Conservation (phyloP, 352 stramenopile genomes). For the Halophytophthora polymorphica region DNA sequence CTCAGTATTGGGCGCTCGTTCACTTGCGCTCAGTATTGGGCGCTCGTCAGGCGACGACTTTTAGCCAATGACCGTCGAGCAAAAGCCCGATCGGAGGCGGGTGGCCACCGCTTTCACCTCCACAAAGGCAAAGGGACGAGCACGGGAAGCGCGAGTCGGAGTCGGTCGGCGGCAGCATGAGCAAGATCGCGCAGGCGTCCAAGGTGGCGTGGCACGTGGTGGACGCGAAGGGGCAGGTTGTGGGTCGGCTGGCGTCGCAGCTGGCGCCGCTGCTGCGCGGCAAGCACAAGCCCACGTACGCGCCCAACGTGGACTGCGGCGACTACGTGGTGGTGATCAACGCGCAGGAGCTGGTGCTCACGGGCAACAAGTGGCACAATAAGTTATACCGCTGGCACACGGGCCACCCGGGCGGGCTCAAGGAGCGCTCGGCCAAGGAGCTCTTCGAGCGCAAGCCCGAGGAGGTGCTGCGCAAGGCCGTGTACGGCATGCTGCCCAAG, state of each 20-base stretch:
- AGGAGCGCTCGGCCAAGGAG: constrained; percentile 93
- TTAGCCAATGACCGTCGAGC: too few species aligned
- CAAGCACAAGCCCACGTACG: constrained; percentile 99
- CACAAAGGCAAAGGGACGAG: too few species aligned
- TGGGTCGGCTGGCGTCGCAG: constrained; percentile 95
- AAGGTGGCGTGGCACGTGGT: constrained; percentile 95
- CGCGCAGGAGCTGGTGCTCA: constrained; percentile 94
- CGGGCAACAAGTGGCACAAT: constrained; percentile 95
- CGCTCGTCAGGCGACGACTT: too few species aligned
- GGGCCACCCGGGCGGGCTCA: constrained; percentile 95
- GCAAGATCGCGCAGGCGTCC: constrained; percentile 77
- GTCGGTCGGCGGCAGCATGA: constrained; percentile 34
- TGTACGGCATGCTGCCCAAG: constrained; percentile 97
- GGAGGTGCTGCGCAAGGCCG: constrained; percentile 94
- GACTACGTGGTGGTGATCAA: constrained; percentile 98
- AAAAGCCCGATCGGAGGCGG: too few species aligned
- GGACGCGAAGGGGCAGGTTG: constrained; percentile 94
- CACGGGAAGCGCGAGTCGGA: constrained; percentile 2
- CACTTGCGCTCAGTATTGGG: too few species aligned
- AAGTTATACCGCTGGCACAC: constrained; percentile 99
- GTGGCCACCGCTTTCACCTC: too few species aligned
- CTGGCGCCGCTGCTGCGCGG: constrained; percentile 95
- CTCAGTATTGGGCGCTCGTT: too few species aligned
- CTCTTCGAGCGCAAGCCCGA: constrained; percentile 94
- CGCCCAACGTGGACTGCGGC: constrained; percentile 96